Evolutionary conservation across 768 basidiomycete species (phyloP).

Genomic region (Termitomyces sp.): DNA sequence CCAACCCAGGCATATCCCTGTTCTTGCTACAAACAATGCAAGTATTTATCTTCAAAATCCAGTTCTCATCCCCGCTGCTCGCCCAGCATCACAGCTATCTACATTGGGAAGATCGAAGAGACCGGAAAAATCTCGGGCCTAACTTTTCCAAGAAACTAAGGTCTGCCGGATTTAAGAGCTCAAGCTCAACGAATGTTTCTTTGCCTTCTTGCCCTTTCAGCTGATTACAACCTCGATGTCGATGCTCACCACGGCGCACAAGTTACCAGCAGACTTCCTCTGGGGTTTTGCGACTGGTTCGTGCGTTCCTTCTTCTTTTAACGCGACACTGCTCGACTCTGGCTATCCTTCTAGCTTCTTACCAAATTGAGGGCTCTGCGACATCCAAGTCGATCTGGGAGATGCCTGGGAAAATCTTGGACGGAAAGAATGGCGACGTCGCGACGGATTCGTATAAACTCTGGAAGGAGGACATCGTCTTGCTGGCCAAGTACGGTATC

Average conservation of each 20-base stretch:
- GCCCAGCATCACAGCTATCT: too few relatives aligned
- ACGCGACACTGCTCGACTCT: not conserved
- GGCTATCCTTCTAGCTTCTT: slow-evolving; percentile 37
- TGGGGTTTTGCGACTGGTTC: slow-evolving; percentile 74
- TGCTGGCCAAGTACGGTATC: slow-evolving; percentile 59
- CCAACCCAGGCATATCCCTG: too few relatives aligned
- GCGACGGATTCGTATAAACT: slow-evolving; percentile 67
- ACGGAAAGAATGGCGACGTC: slow-evolving; percentile 61
- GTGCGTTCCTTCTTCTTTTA: slow-evolving; percentile 13
- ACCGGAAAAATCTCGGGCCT: too few relatives aligned
- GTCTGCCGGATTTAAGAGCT: too few relatives aligned
- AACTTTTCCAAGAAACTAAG: too few relatives aligned
- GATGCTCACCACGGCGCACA: slow-evolving; percentile 24
- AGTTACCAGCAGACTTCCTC: slow-evolving; percentile 54
- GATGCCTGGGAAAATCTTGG: slow-evolving; percentile 60
- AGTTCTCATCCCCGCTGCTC: too few relatives aligned
- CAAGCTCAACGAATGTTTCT: too few relatives aligned
- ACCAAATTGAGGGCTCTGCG: slow-evolving; percentile 71
- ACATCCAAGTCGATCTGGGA: slow-evolving; percentile 67
- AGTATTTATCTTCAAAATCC: too few relatives aligned
- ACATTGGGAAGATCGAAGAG: too few relatives aligned
- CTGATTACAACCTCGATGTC: too few relatives aligned
- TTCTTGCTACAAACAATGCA: too few relatives aligned
- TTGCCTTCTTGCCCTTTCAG: too few relatives aligned
- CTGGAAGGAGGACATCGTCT: slow-evolving; percentile 62